Evolutionary conservation across 345 rosid genomes (phyloP).

Genomic region (Lepidium didymum): DNA sequence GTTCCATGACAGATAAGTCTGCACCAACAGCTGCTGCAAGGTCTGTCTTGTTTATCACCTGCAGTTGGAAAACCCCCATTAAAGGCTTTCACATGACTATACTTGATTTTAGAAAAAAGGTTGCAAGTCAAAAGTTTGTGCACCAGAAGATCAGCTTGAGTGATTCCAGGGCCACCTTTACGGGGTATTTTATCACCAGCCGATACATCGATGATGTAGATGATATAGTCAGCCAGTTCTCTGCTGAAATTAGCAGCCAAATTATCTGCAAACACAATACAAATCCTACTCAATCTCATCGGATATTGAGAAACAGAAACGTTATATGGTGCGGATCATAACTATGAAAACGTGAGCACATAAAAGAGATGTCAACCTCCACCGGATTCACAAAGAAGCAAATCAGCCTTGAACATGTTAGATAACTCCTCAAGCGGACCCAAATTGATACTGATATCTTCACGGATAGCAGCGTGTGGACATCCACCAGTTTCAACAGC

Average conservation of each 20-base stretch:
- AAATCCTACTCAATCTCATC: background rate
- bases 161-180: slow-evolving; percentile 97
- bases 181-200: slow-evolving; percentile 95
- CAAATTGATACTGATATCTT: slow-evolving; percentile 92
- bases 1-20: slow-evolving; percentile 77
- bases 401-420: slow-evolving; percentile 71
- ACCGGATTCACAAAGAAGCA: slow-evolving; percentile 96
- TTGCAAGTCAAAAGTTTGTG: background rate
- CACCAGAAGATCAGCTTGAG: slow-evolving; percentile 92
- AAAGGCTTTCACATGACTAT: background rate
- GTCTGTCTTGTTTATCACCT: slow-evolving; percentile 97
- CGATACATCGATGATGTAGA: slow-evolving; percentile 90
- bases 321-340: background rate
- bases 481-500: slow-evolving; percentile 98
- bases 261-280: slow-evolving; percentile 56
- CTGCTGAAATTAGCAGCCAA: slow-evolving; percentile 96
- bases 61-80: background rate
- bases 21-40: slow-evolving; percentile 90
- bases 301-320: background rate
- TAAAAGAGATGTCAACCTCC: slow-evolving; percentile 45
- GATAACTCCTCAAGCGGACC: slow-evolving; percentile 98
- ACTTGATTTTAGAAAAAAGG: background rate
- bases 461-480: slow-evolving; percentile 98
- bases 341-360: background rate
- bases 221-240: slow-evolving; percentile 90